Conservation (phyloP, 768 basidiomycete species). For the Tephrocybe sp. region DNA sequence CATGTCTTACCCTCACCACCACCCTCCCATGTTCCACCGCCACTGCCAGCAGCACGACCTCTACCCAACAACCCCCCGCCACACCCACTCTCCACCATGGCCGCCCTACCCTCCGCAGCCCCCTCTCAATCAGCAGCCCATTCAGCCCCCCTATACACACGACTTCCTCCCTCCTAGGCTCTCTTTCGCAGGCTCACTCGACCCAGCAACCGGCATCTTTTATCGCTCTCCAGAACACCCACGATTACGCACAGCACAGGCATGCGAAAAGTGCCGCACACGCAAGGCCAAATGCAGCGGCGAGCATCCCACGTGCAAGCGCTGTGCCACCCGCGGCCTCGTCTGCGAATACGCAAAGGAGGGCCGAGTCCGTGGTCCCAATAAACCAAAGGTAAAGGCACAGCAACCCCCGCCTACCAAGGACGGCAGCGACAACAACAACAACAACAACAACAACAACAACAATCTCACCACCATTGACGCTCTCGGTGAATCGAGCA, state of each 20-base stretch:
- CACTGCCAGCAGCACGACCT: background rate
- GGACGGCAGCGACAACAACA: too few relatives aligned
- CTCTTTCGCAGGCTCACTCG: constrained; percentile 57
- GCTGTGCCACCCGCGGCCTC: constrained; percentile 57
- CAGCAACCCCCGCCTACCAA: too few relatives aligned
- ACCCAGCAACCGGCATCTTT: constrained; percentile 64
- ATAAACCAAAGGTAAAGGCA: constrained; percentile 45
- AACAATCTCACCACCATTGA: background rate
- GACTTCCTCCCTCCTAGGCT: constrained; percentile 3
- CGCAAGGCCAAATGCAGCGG: constrained; percentile 81
- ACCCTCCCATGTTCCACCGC: background rate
- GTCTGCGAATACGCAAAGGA: constrained; percentile 67
- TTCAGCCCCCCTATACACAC: background rate
- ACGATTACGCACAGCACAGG: constrained; percentile 66
- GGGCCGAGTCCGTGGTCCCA: constrained; percentile 60
- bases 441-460: constrained; percentile 11
- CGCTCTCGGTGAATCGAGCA: background rate
- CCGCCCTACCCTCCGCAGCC: background rate
- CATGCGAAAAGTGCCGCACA: constrained; percentile 71
- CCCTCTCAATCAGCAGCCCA: background rate
- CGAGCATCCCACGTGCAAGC: constrained; percentile 65
- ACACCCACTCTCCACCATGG: background rate
- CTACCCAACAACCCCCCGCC: background rate
- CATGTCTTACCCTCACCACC: constrained; percentile 12
- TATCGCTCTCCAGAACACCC: constrained; percentile 63